Conservation (phyloP, 352 stramenopile genomes). For the Pythium insidiosum region DNA sequence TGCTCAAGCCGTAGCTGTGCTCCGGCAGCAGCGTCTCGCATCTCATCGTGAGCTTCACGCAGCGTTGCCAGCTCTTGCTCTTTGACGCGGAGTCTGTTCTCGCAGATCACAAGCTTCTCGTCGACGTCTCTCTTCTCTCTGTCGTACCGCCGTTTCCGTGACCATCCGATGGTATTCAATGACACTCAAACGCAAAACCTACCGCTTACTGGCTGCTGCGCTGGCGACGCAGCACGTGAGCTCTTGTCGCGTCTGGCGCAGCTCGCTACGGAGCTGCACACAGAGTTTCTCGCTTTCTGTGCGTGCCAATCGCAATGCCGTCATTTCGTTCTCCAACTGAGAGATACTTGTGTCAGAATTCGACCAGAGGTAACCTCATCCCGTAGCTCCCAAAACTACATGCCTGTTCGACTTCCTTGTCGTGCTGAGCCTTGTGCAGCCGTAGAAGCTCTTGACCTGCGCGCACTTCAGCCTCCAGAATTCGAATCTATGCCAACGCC, state of each 20-base stretch:
- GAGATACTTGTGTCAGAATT: too few relatives aligned
- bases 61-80: conserved; percentile 27
- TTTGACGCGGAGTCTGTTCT: conserved; percentile 28
- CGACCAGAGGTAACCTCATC: too few relatives aligned
- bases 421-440: conserved; percentile 40
- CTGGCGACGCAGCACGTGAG: conserved; percentile 41
- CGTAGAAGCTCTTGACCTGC: conserved; percentile 52
- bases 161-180: too few relatives aligned
- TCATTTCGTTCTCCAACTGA: conserved; percentile 44
- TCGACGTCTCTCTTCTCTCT: conserved; percentile 48
- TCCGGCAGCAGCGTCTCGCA: conserved; percentile 27
- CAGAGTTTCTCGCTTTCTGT: conserved; percentile 40
- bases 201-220: conserved; percentile 39
- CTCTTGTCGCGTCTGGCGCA: conserved; percentile 42
- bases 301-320: conserved; percentile 24
- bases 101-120: conserved; percentile 25
- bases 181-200: not conserved
- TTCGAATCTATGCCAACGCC: conserved; percentile 17
- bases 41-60: conserved; percentile 23
- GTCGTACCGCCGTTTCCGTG: not conserved
- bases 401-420: conserved; percentile 38
- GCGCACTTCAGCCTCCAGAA: conserved; percentile 52
- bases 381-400: too few relatives aligned
- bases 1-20: conserved; percentile 29
- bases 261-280: conserved; percentile 27